Conservation (phyloP, 2,329 filamentous ascomycete genomes). For the Talaromyces sp. region DNA sequence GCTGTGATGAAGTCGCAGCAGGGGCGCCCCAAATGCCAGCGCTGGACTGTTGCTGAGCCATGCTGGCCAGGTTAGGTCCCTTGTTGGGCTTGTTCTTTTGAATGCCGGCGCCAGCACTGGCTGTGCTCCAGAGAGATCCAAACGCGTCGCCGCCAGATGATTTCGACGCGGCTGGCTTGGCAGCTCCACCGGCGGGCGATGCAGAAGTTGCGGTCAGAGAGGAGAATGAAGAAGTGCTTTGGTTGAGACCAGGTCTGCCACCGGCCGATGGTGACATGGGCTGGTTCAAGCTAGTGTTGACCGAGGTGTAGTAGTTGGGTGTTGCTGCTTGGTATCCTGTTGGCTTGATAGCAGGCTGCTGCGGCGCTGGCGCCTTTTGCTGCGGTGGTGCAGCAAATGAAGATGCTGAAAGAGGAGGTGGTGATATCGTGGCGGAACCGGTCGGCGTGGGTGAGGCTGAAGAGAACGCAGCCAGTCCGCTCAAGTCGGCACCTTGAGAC, state of each 20-base stretch:
- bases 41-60: constrained; percentile 96
- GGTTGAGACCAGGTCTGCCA: constrained; percentile 2
- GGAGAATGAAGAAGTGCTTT: constrained; percentile 9
- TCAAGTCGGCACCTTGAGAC: constrained; percentile 66
- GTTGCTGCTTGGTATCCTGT: constrained; percentile 67
- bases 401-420: constrained; percentile 45
- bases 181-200: constrained; percentile 24
- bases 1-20: constrained; percentile 31
- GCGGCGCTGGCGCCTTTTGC: constrained; percentile 18
- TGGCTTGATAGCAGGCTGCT: constrained; percentile 48
- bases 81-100: constrained; percentile 66
- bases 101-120: constrained; percentile 65
- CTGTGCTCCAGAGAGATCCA: constrained; percentile 70
- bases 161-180: constrained; percentile 47
- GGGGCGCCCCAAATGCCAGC: constrained; percentile 89
- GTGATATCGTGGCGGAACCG: constrained; percentile 57
- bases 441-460: constrained; percentile 71
- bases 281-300: constrained; percentile 42
- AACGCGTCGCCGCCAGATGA: constrained; percentile 75
- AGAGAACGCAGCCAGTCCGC: constrained; percentile 71
- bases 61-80: constrained; percentile 79
- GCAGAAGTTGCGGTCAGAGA: constrained; percentile 29
- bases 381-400: constrained; percentile 9
- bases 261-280: constrained; percentile 8
- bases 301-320: constrained; percentile 94